Evolutionary conservation across 140 eudicot species (phyloP).

Genomic region (Flaveria floridana): DNA sequence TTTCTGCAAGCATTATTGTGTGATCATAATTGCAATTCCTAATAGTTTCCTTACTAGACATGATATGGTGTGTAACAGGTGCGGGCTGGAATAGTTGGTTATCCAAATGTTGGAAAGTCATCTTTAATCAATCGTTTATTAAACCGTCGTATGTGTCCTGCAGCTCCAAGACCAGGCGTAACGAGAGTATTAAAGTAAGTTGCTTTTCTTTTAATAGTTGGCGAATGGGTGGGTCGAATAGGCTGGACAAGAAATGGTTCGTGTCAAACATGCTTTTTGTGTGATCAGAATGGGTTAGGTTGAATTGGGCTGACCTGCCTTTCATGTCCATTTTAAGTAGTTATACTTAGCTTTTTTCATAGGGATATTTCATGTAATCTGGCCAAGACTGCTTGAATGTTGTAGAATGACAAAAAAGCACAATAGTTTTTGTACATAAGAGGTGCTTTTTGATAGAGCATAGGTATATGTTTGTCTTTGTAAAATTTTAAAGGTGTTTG

Average conservation of each 20-base stretch:
- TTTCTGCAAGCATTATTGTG: not conserved
- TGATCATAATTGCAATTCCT: not conserved
- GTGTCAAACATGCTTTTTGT: not conserved
- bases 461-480: too few relatives aligned
- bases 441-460: too few relatives aligned
- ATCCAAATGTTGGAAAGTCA: constrained; percentile 97
- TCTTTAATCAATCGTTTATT: constrained; percentile 90
- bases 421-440: too few relatives aligned
- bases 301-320: not conserved
- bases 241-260: not conserved
- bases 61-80: constrained; percentile 52
- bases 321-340: not conserved
- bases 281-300: not conserved
- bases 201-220: constrained; percentile 1
- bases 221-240: not conserved
- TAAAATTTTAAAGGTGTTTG: too few relatives aligned
- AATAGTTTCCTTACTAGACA: constrained; percentile 21
- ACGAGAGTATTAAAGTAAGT: constrained; percentile 85
- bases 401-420: too few relatives aligned
- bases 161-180: constrained; percentile 99
- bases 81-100: constrained; percentile 95
- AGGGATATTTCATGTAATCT: too few relatives aligned
- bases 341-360: not conserved
- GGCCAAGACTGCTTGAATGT: too few relatives aligned
- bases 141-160: constrained; percentile 92